Percentiles rank a stretch among this genome's conserved stretches.
These are phyloP conservation scores for Aspergillus ellipticus DNA, from an alignment of 495 filamentous ascomycete species.

Conservation along the genomic window DNA sequence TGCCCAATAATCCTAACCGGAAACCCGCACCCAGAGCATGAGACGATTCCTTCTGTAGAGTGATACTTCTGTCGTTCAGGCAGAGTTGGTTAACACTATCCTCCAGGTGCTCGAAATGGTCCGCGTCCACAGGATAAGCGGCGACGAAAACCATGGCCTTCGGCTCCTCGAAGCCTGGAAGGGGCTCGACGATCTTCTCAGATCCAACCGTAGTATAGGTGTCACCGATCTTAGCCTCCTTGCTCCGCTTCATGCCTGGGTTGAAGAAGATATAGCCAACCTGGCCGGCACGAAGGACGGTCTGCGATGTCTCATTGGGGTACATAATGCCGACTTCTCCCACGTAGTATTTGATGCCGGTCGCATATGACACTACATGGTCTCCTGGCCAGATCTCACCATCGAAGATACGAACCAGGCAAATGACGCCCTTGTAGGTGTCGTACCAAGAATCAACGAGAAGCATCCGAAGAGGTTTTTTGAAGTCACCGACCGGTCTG, in stretches of 20 bases:
- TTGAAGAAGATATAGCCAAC: slow-evolving; percentile 97
- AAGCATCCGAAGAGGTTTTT: slow-evolving; percentile 72
- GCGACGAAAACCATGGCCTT: slow-evolving; percentile 99
- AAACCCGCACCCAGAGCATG: slow-evolving; percentile 92
- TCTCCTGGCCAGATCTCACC: slow-evolving; percentile 80
- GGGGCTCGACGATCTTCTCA: slow-evolving; percentile 71
- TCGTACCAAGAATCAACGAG: slow-evolving; percentile 98
- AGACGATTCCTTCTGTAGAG: slow-evolving; percentile 86
- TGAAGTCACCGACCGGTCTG: slow-evolving; percentile 66
- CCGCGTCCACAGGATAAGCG: slow-evolving; percentile 87
- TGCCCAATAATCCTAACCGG: slow-evolving; percentile 92
- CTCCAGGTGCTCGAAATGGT: slow-evolving; percentile 80
- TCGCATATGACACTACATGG: slow-evolving; percentile 77
- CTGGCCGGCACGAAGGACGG: slow-evolving; percentile 78
- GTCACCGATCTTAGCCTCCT: slow-evolving; percentile 94
- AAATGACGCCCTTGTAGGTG: slow-evolving; percentile 87
- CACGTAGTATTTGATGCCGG: slow-evolving; percentile 80
- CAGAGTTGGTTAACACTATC: slow-evolving; percentile 93
- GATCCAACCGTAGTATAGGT: slow-evolving; percentile 84
- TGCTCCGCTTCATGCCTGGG: slow-evolving; percentile 92
- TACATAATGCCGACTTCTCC: slow-evolving; percentile 98
- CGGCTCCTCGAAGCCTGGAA: slow-evolving; percentile 93
- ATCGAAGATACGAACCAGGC: slow-evolving; percentile 89
- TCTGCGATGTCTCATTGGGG: slow-evolving; percentile 80
- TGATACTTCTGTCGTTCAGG: slow-evolving; percentile 92